Evolutionary conservation across 306 rosid genomes (phyloP), one percentile per base, ranked within the genome.

Genomic region (barrel medic (Medicago truncatula)): DNA sequence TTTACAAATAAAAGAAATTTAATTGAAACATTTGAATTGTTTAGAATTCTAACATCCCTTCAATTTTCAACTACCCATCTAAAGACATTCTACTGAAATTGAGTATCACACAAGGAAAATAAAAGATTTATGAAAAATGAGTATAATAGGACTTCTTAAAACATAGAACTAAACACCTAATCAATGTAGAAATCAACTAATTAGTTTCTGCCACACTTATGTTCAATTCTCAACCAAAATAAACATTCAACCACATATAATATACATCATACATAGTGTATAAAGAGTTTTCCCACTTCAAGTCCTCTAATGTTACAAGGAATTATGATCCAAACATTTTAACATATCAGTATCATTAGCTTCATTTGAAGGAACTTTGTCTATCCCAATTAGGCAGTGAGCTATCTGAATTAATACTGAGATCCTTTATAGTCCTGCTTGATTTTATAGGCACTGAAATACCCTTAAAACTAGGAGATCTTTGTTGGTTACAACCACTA

Each of bases 391-490:
- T 78, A 9, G 88, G 87, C 71, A 92, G 15, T 20, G 97, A 90
- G 20, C 81, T 60, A 60, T 86, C 95, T n/a, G 95, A 94, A 76
- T 92, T 90, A 47, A 92, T 75, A 67, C 90, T 86, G 36, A 83
- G 86, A 86, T 91, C 91, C 77, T 88, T 89, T 31, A 81, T 53
- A 15, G 44, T 83, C 63, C 82, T 40, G 75, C 82, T 75, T 10
- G 93, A 91, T 85, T 89, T 95, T 61, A 92, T 66, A n/a, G 96
- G 97, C 54, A 90, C 89, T 75, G 90, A 80, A 70, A 89, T 58
- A 9, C 97, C 92, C 79, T 88, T 95, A 81, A 95, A 72, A 83
- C 92, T 85, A 31, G 98, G 96, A 59, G 97, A 95, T 68, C 86
- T 85, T 80, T 92, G 92, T 70, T 87, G 90, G 59, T 64, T 43